Evolutionary conservation across 768 basidiomycete genomes (phyloP), one percentile per base, ranked within the genome.

Genomic region (Leucocoprinus leucothites): DNA sequence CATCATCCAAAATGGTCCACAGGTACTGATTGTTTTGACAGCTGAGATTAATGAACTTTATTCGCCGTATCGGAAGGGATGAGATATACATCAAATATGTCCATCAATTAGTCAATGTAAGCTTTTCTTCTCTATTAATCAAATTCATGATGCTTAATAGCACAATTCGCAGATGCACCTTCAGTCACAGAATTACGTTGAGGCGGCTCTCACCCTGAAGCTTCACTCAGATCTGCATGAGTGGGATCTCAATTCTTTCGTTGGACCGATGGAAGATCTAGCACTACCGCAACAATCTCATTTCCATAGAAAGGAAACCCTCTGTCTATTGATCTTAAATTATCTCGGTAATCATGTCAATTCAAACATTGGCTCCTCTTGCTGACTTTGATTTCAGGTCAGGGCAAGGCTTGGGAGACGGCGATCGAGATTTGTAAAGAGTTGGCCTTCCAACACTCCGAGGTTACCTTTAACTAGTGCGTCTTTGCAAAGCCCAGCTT

Each of bases 81-180:
- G 94, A 95, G 65, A 94, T 97, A 57, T 96, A 94, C 64, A 90
- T 95, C 70, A 92, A 94, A 80, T 96, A 96, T 67, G 90, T 96
- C 21, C 93, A 97, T 65, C 92, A 95, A 65, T 85, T 97, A 22
- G 92, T 96, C 48, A 90, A 92, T 62, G 91, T 94, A 64, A 61
- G 86, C 63, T 43, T n/a, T 22, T n/a, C 58, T 53, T 54, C 48
- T 1, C 25, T 31, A 19, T 48, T 41, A 5, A 18, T 25, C 11
- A 40, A 38, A n/a, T 49, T 35, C 55, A 57, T 50, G 36, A 48
- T 28, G 24, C 9, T 62, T 68, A 46, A 71, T 41, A 34, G 21
- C 2, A 11, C 21, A 19, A 56, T 25, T 53, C 56, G 45, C 60
- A 93, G 90, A 91, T 91, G 80, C 92, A 92, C 65, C 74, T 94